These are phyloP conservation scores for Microcera coccophila DNA, from an alignment of 2,329 filamentous ascomycete species.

Conservation along the genomic window DNA sequence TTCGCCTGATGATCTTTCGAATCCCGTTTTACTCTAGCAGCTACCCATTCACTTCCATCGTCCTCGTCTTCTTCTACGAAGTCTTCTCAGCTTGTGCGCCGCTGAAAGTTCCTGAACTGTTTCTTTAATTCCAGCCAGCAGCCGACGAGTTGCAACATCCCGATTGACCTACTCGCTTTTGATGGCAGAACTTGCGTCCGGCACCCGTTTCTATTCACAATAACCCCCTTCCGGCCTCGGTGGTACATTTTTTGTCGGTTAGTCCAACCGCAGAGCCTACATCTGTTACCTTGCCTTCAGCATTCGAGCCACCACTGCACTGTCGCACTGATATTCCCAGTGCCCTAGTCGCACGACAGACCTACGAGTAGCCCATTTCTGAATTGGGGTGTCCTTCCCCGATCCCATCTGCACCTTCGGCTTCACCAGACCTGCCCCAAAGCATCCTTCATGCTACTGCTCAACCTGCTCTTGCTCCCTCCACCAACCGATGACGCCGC, in stretches of 20 bases:
- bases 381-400: not conserved
- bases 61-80: too few species aligned
- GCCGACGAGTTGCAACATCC: slow-evolving; percentile 10
- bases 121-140: slow-evolving; percentile 2
- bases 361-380: slow-evolving; percentile 3
- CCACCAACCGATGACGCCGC: slow-evolving; percentile 24
- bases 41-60: slow-evolving; percentile 4
- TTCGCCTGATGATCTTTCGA: slow-evolving; percentile 13
- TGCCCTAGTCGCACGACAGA: slow-evolving; percentile 10
- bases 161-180: slow-evolving; percentile 13
- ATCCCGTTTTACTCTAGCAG: slow-evolving; percentile 9
- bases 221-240: slow-evolving; percentile 17
- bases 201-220: slow-evolving; percentile 1
- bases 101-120: too few species aligned
- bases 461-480: slow-evolving; percentile 11
- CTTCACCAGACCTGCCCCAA: not conserved
- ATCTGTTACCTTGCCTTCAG: slow-evolving; percentile 17
- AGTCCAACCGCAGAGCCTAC: slow-evolving; percentile 23
- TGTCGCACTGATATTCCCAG: slow-evolving; percentile 15
- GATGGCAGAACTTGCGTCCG: slow-evolving; percentile 15
- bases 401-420: not conserved
- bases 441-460: slow-evolving; percentile 8
- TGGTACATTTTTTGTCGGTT: slow-evolving; percentile 30
- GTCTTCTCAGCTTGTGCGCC: too few species aligned
- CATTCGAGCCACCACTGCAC: slow-evolving; percentile 17